A percentile compares a stretch with the other conserved stretches of the same genome.
Evolutionary conservation across 1,284 basidiomycete genomes (phyloP).

Genomic region (Heterobasidion parviporum): DNA sequence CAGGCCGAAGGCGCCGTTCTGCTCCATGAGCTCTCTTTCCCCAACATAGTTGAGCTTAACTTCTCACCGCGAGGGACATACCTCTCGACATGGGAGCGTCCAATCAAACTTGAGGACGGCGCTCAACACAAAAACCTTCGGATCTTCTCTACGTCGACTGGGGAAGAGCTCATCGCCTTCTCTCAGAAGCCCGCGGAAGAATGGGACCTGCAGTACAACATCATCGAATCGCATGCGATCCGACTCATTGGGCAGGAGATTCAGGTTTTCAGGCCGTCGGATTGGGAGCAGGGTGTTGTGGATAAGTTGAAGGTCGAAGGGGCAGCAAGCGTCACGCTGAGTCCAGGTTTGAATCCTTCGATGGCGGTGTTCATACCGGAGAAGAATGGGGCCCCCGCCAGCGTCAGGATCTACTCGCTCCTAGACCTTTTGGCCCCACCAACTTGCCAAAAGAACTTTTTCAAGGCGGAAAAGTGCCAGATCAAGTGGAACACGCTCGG

Average conservation of each 20-base stretch:
- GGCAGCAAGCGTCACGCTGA: constrained; percentile 66
- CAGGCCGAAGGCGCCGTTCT: constrained; percentile 69
- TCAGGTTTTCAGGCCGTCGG: constrained; percentile 78
- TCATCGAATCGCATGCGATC: constrained; percentile 84
- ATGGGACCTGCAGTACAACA: constrained; percentile 90
- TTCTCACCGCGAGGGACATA: constrained; percentile 93
- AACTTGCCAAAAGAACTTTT: constrained; percentile 85
- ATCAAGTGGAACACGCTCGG: constrained; percentile 98
- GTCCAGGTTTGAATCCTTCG: constrained; percentile 77
- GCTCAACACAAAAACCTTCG: constrained; percentile 83
- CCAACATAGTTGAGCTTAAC: constrained; percentile 75
- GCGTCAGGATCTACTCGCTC: constrained; percentile 79
- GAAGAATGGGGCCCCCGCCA: constrained; percentile 95
- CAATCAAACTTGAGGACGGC: constrained; percentile 75
- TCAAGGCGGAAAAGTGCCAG: constrained; percentile 89
- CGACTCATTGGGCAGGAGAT: constrained; percentile 81
- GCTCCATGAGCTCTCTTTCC: constrained; percentile 60
- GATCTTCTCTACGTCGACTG: constrained; percentile 76
- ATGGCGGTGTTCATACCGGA: constrained; percentile 90
- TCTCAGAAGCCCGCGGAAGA: constrained; percentile 78
- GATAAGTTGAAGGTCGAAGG: constrained; percentile 82
- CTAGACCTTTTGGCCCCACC: constrained; percentile 51
- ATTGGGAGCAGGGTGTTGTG: constrained; percentile 72
- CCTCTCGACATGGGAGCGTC: constrained; percentile 91
- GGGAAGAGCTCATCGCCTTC: constrained; percentile 75